phyloP scores from a whole-genome alignment of 805 yeast genomes.

The Kregervanrija pseudodelftensis region DNA sequence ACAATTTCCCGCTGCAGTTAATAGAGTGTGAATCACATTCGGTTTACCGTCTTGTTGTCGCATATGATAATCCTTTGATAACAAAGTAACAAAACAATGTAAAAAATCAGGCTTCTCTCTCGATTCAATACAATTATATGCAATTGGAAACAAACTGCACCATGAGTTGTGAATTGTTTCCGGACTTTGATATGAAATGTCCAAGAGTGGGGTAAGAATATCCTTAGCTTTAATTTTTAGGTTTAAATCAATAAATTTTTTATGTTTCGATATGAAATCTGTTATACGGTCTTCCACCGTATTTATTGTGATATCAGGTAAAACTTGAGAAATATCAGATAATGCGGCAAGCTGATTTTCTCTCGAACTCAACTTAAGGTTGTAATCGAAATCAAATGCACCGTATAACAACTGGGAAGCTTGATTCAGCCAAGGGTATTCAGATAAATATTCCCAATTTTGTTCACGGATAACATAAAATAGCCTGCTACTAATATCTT shows the following conservation, averaged over 20 bases:
- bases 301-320: constrained; percentile 12
- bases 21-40: constrained; percentile 75
- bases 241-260: constrained; percentile 15
- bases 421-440: constrained; percentile 91
- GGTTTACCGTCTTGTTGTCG: constrained; percentile 82
- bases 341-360: constrained; percentile 51
- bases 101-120: constrained; percentile 80
- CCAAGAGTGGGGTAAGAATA: constrained; percentile 64
- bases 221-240: constrained; percentile 45
- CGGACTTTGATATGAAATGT: constrained; percentile 75
- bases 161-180: constrained; percentile 77
- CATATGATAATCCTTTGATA: constrained; percentile 89
- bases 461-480: constrained; percentile 89
- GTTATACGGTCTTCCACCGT: constrained; percentile 9
- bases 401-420: constrained; percentile 84
- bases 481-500: constrained; percentile 68
- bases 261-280: constrained; percentile 18
- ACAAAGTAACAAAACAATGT: constrained; percentile 67
- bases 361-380: constrained; percentile 36
- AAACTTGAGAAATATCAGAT: constrained; percentile 33
- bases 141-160: constrained; percentile 77
- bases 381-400: constrained; percentile 50
- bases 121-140: constrained; percentile 64
- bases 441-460: constrained; percentile 93
- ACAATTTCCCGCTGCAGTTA: constrained; percentile 77